Evolutionary conservation across 805 yeast species (phyloP).

Genomic region (Sugiyamaella floridensis): DNA sequence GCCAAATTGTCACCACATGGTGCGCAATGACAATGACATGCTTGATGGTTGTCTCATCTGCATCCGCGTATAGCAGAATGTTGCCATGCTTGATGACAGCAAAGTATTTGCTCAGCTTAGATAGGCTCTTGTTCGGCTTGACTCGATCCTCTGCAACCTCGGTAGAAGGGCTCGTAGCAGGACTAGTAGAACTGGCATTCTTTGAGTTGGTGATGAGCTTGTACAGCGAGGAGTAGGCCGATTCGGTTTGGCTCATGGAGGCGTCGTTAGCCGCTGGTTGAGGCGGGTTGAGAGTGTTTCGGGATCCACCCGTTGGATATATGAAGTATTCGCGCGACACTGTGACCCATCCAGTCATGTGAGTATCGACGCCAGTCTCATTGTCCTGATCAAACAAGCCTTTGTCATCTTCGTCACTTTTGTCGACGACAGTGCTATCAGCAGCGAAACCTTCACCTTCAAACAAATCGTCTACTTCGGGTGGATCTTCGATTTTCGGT

Average conservation of each 20-base stretch:
- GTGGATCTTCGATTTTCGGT: slow-evolving; percentile 27
- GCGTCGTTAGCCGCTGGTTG: slow-evolving; percentile 26
- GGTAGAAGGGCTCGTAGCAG: background rate
- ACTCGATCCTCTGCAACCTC: background rate
- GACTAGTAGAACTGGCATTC: background rate
- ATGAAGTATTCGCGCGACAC: slow-evolving; percentile 74
- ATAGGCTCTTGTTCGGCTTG: slow-evolving; percentile 34
- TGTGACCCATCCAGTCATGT: slow-evolving; percentile 66
- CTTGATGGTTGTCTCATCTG: slow-evolving; percentile 53
- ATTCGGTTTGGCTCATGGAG: slow-evolving; percentile 35
- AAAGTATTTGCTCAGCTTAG: slow-evolving; percentile 43
- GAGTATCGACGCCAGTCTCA: slow-evolving; percentile 55
- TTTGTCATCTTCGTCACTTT: slow-evolving; percentile 36
- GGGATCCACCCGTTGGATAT: slow-evolving; percentile 36
- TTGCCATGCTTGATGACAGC: slow-evolving; percentile 75
- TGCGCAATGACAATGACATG: slow-evolving; percentile 74
- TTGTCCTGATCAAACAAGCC: slow-evolving; percentile 56
- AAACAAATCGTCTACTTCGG: background rate
- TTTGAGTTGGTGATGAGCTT: slow-evolving; percentile 42
- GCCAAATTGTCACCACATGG: slow-evolving; percentile 77
- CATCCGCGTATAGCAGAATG: slow-evolving; percentile 74
- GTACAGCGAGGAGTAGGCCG: slow-evolving; percentile 57
- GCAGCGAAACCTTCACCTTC: slow-evolving; percentile 16
- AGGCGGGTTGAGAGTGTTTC: slow-evolving; percentile 26
- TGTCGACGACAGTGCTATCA: slow-evolving; percentile 12